Conservation (phyloP, 2,329 filamentous ascomycete genomes). For the Pseudodiploospora longispora region DNA sequence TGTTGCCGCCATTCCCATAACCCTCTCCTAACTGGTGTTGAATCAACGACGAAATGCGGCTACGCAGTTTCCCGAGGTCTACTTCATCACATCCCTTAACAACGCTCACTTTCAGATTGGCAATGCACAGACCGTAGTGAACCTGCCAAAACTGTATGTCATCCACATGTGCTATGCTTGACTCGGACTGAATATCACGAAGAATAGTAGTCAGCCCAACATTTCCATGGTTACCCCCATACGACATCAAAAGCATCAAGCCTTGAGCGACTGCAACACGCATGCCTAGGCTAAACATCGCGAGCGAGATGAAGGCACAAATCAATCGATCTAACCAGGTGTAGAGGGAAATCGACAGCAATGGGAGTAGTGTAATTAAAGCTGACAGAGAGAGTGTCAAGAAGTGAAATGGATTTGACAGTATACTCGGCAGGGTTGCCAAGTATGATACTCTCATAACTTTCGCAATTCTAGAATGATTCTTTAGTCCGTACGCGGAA, state of each 20-base stretch:
- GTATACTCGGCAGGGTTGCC: slow-evolving; percentile 70
- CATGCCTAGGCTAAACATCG: slow-evolving; percentile 82
- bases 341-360: slow-evolving; percentile 74
- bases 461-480: slow-evolving; percentile 86
- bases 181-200: slow-evolving; percentile 74
- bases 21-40: slow-evolving; percentile 81
- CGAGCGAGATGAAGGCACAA: slow-evolving; percentile 70
- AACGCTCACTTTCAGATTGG: slow-evolving; percentile 77
- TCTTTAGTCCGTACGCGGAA: slow-evolving; percentile 78
- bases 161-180: slow-evolving; percentile 67
- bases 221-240: slow-evolving; percentile 35
- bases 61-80: slow-evolving; percentile 62
- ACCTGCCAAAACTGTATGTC: slow-evolving; percentile 98
- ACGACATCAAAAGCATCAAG: slow-evolving; percentile 94
- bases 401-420: slow-evolving; percentile 92
- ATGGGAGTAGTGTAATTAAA: slow-evolving; percentile 70
- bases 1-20: slow-evolving; percentile 68
- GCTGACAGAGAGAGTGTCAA: slow-evolving; percentile 82
- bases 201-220: slow-evolving; percentile 63
- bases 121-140: slow-evolving; percentile 94
- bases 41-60: slow-evolving; percentile 68
- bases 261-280: slow-evolving; percentile 80
- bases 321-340: slow-evolving; percentile 76
- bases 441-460: slow-evolving; percentile 83
- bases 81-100: slow-evolving; percentile 58